phyloP scores from a whole-genome alignment of 2,329 filamentous ascomycete species.

The Phaeophleospora eucalypticola region DNA sequence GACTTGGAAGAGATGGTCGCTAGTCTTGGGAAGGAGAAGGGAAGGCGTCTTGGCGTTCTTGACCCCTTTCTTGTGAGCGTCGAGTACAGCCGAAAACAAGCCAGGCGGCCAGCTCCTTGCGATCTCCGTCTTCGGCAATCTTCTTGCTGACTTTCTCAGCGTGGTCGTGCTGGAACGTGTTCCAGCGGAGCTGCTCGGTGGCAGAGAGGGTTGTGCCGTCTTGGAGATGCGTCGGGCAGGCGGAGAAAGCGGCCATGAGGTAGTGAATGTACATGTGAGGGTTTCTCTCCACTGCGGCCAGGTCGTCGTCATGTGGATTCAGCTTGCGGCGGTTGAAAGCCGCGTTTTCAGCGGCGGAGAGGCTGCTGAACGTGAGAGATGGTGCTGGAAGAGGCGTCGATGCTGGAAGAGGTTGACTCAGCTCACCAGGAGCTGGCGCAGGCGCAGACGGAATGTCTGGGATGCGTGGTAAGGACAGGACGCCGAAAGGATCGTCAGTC shows the following conservation, averaged over 20 bases:
- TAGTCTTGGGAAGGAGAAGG: too few relatives aligned
- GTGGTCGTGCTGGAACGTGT: background rate
- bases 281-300: background rate
- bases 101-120: background rate
- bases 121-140: background rate
- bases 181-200: background rate
- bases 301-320: background rate
- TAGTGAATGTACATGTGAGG: background rate
- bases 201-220: background rate
- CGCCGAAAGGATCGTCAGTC: too few relatives aligned
- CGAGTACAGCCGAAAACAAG: background rate
- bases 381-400: too few relatives aligned
- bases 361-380: too few relatives aligned
- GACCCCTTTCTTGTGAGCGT: background rate
- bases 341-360: background rate
- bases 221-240: background rate
- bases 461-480: too few relatives aligned
- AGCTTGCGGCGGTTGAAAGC: background rate
- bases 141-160: background rate
- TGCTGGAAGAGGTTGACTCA: too few relatives aligned
- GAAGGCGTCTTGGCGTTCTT: background rate
- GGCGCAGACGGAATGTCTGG: too few relatives aligned
- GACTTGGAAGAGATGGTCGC: background rate
- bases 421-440: too few relatives aligned
- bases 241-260: constrained; percentile 3